Evolutionary conservation across 768 basidiomycete species (phyloP).

Genomic region (Lepiota brunneoincarnata): DNA sequence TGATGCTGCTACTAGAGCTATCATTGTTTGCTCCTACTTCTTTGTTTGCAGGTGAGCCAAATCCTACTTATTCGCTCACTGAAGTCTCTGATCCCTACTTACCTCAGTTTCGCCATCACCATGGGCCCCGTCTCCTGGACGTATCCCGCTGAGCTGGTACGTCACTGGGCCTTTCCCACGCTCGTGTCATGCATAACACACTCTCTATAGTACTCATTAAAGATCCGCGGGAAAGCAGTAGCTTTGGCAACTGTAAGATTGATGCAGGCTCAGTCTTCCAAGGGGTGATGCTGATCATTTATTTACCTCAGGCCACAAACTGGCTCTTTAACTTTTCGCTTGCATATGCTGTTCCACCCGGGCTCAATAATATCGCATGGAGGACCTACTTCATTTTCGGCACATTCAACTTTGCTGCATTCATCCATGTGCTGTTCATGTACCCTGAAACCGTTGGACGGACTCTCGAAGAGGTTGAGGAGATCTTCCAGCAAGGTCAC

Average conservation of each 20-base stretch:
- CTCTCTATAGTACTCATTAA: slow-evolving; percentile 46
- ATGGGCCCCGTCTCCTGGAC: slow-evolving; percentile 80
- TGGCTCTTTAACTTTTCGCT: slow-evolving; percentile 75
- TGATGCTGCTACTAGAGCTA: slow-evolving; percentile 56
- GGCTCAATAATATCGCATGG: slow-evolving; percentile 63
- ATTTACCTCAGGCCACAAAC: slow-evolving; percentile 33
- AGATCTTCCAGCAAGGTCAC: slow-evolving; percentile 69
- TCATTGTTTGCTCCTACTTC: slow-evolving; percentile 77
- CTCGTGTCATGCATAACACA: neutral
- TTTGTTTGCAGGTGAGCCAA: slow-evolving; percentile 55
- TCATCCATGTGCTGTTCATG: slow-evolving; percentile 73
- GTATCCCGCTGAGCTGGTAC: slow-evolving; percentile 64
- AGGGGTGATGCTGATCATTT: neutral
- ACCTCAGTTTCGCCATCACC: slow-evolving; percentile 56
- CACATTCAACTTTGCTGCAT: slow-evolving; percentile 71
- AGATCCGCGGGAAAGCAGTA: slow-evolving; percentile 60
- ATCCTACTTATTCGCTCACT: neutral
- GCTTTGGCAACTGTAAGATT: slow-evolving; percentile 44
- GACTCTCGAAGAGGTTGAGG: slow-evolving; percentile 78
- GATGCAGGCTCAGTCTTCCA: neutral
- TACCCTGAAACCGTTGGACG: slow-evolving; percentile 77
- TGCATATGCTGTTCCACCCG: slow-evolving; percentile 74
- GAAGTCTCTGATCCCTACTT: neutral
- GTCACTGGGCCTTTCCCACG: slow-evolving; percentile 1
- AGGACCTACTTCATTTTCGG: slow-evolving; percentile 80